Conservation (phyloP, 148 eudicot genomes). For the Rhododendron griersonianum region DNA sequence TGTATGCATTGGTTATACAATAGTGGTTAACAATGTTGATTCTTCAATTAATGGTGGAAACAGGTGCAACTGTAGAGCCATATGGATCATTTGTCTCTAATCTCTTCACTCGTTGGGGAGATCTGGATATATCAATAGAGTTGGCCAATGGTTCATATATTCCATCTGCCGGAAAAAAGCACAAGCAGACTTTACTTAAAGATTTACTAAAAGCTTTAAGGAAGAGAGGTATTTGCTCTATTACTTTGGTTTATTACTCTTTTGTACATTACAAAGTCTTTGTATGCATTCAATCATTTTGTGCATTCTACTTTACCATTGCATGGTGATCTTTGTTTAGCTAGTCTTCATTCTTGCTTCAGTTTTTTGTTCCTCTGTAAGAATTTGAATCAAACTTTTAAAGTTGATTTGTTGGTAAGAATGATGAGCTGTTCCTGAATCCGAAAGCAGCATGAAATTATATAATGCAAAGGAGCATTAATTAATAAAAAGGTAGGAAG, state of each 20-base stretch:
- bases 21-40: neutral
- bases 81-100: constrained; percentile 92
- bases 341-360: neutral
- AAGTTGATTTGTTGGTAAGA: neutral
- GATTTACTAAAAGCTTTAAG: constrained; percentile 59
- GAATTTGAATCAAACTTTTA: neutral
- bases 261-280: neutral
- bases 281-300: neutral
- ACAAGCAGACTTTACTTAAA: constrained; percentile 61
- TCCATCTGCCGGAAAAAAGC: constrained; percentile 62
- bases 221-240: constrained; percentile 46
- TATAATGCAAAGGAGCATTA: neutral
- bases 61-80: constrained; percentile 98
- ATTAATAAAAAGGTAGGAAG: neutral
- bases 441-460: neutral
- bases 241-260: neutral
- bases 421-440: neutral
- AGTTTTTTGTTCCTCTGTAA: neutral
- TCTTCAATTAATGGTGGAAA: constrained; percentile 16
- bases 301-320: neutral
- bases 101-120: constrained; percentile 89
- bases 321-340: neutral
- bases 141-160: constrained; percentile 65
- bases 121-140: constrained; percentile 89
- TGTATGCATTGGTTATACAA: neutral